phyloP scores from a whole-genome alignment of 202 grass and related monocot genomes.

The Dendrocalamus latiflorus region DNA sequence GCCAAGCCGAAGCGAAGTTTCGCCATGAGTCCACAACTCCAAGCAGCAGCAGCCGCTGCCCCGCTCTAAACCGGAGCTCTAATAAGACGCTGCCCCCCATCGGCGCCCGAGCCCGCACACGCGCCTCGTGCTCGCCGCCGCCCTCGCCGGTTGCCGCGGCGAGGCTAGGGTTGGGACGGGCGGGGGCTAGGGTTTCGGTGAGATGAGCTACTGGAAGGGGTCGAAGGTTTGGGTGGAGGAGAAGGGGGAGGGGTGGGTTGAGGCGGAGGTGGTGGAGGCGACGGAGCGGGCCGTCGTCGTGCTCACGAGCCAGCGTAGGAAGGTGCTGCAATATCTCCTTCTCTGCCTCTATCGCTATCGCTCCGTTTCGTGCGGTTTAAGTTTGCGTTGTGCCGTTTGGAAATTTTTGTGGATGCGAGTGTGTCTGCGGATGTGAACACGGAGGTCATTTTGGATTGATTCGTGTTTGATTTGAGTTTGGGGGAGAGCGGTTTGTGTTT shows the following conservation, averaged over 20 bases:
- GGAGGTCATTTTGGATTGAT: too few species aligned
- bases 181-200: slow-evolving; percentile 39
- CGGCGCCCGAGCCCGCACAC: neutral
- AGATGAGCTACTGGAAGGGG: slow-evolving; percentile 92
- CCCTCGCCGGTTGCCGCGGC: neutral
- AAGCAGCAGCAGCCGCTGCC: slow-evolving; percentile 6
- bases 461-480: neutral
- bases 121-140: slow-evolving; percentile 26
- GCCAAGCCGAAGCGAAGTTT: slow-evolving; percentile 52
- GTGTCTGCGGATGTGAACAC: neutral
- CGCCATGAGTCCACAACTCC: slow-evolving; percentile 30
- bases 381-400: slow-evolving; percentile 13
- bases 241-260: slow-evolving; percentile 77
- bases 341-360: slow-evolving; percentile 8
- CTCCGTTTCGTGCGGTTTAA: slow-evolving; percentile 35
- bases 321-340: slow-evolving; percentile 33
- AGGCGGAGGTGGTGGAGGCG: slow-evolving; percentile 73
- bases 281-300: slow-evolving; percentile 50
- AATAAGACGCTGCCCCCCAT: neutral
- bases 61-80: slow-evolving; percentile 28
- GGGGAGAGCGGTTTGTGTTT: neutral
- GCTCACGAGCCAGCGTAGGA: slow-evolving; percentile 62
- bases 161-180: slow-evolving; percentile 26
- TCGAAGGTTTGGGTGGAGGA: slow-evolving; percentile 91
- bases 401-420: neutral